These are phyloP conservation scores for Arabis alpina DNA, from an alignment of 345 rosid species.

Conservation along the genomic window DNA sequence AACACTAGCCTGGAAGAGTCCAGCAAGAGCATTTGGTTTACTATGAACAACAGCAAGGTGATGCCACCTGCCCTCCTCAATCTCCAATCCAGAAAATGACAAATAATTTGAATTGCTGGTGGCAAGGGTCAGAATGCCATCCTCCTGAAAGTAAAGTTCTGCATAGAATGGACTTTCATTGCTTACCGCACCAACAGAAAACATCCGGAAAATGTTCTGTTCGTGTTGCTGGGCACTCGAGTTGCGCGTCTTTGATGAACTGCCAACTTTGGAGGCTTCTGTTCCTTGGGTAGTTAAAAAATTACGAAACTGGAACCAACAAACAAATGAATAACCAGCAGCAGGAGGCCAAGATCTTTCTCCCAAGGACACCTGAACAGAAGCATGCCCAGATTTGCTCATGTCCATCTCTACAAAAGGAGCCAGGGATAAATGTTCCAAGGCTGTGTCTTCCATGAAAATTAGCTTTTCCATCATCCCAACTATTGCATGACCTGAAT, in stretches of 20 bases:
- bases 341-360: constrained; percentile 99
- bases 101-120: constrained; percentile 89
- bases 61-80: constrained; percentile 98
- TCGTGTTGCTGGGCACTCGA: constrained; percentile 65
- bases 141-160: constrained; percentile 93
- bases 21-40: constrained; percentile 99
- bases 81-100: constrained; percentile 92
- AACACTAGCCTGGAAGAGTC: constrained; percentile 97
- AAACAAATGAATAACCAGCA: constrained; percentile 98
- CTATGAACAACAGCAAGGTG: constrained; percentile 99
- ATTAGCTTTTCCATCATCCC: constrained; percentile 94
- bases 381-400: constrained; percentile 95
- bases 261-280: constrained; percentile 64
- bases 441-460: constrained; percentile 81
- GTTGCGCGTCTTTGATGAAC: constrained; percentile 54
- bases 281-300: constrained; percentile 68
- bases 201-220: constrained; percentile 66
- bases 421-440: constrained; percentile 85
- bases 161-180: constrained; percentile 77
- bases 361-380: constrained; percentile 95
- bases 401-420: constrained; percentile 97
- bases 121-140: constrained; percentile 92
- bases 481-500: constrained; percentile 76
- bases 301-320: constrained; percentile 96
- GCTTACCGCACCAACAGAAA: constrained; percentile 91